Evolutionary conservation across 805 yeast species (phyloP), one percentile per base, ranked within the genome.

Genomic region (Isabelozyma heimii): DNA sequence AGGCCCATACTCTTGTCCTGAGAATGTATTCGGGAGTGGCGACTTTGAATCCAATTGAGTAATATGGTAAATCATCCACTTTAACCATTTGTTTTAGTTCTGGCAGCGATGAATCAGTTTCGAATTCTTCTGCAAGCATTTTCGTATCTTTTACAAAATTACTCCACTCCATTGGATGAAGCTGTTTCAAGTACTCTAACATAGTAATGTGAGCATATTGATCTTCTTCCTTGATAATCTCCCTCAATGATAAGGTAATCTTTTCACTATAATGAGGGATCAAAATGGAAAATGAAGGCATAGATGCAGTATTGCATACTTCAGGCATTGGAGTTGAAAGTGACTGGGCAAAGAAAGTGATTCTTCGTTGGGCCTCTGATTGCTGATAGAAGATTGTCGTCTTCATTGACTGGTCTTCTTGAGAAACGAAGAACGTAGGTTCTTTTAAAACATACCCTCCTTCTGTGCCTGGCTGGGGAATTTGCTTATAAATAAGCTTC

Each of bases 1-100:
- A 92, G 39, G 99, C 99, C 99, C 99, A 92, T 59, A 92, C 90
- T 76, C 99, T 82, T 8, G 98, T 94, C 76, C 99, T 85, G 64
- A 94, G 75, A 48, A 96, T 89, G 74, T 89, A 94, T 68, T 91
- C 97, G 37, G 97, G 97, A 51, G 97, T 95, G 60, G 97, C 97
- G 60, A 95, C 84, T 75, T 94, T 92, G 84, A 90, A 92, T 69
- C 98, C 99, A 66, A 92, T 88, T 69, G 96, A 89, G 76, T 89
- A 90, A 76, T 90, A 92, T 50, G 97, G 97, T 62, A 89, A 75
- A 61, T 91, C 97, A 66, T 88, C 96, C 63, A 87, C 85, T 79
- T 91, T 90, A 10, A 56, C 61, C 33, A 47, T 51, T 3, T 40
- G 43, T 9, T 27, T 26, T 12, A 50, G 49, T 5, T 53, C 60